Conservation (phyloP, 2,329 filamentous ascomycete species). For the Fusarium heterosporum region DNA sequence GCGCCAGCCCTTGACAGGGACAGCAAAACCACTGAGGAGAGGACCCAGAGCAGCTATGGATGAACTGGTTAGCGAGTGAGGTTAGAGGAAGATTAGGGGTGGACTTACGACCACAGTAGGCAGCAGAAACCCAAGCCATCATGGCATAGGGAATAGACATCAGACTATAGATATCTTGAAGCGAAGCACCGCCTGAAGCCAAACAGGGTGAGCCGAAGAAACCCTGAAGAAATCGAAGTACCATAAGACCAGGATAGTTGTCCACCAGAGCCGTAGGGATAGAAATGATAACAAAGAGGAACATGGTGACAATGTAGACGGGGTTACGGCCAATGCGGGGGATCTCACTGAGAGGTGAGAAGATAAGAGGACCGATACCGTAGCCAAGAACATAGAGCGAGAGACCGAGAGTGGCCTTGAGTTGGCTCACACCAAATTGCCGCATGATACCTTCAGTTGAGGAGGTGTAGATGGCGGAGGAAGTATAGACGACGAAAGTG, state of each 20-base stretch:
- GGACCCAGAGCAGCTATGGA: constrained; percentile 67
- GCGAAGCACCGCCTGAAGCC: constrained; percentile 66
- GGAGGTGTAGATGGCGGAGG: constrained; percentile 61
- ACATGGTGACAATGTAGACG: constrained; percentile 75
- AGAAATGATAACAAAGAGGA: constrained; percentile 74
- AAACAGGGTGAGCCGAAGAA: constrained; percentile 75
- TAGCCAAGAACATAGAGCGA: constrained; percentile 73
- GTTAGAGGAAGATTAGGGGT: too few relatives aligned
- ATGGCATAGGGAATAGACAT: constrained; percentile 69
- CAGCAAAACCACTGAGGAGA: constrained; percentile 69
- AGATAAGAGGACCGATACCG: constrained; percentile 73
- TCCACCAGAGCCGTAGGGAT: constrained; percentile 72
- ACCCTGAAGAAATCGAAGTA: constrained; percentile 72
- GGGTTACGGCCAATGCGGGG: constrained; percentile 74
- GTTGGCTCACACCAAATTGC: constrained; percentile 63
- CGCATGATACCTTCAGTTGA: constrained; percentile 61
- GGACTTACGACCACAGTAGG: constrained; percentile 59
- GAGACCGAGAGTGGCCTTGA: constrained; percentile 67
- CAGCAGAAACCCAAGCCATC: constrained; percentile 68
- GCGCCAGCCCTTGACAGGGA: constrained; percentile 69
- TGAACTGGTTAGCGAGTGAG: not conserved
- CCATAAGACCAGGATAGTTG: constrained; percentile 73
- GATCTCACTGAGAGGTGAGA: constrained; percentile 75
- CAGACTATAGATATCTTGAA: constrained; percentile 66
- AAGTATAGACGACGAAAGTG: constrained; percentile 70